Percentiles rank a stretch among this genome's conserved stretches.
Evolutionary conservation across 352 stramenopile genomes (phyloP).

Genomic region (Nothophytophthora sp.): DNA sequence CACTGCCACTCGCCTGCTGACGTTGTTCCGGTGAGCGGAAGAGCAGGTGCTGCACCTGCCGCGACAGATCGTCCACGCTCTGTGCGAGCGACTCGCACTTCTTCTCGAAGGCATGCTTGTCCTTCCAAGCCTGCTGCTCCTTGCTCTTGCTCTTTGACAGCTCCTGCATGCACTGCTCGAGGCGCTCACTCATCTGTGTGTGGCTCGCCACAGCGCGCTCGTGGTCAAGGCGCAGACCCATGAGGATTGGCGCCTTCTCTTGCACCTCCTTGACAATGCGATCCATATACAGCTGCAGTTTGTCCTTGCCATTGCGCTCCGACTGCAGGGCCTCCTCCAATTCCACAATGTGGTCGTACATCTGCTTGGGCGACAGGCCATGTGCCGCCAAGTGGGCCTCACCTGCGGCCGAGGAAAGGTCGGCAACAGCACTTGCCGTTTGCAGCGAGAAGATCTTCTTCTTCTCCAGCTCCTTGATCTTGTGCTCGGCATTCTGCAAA

Average conservation of each 20-base stretch:
- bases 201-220: conserved; percentile 87
- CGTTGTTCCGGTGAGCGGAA: conserved; percentile 72
- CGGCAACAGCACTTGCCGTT: conserved; percentile 47
- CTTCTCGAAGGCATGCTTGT: conserved; percentile 65
- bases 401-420: conserved; percentile 60
- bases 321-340: conserved; percentile 82
- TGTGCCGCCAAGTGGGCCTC: conserved; percentile 68
- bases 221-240: conserved; percentile 89
- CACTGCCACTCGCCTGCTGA: conserved; percentile 7
- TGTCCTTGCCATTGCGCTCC: conserved; percentile 84
- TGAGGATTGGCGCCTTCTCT: conserved; percentile 90
- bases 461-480: conserved; percentile 59
- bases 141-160: conserved; percentile 72
- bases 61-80: conserved; percentile 90
- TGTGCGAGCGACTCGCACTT: conserved; percentile 76
- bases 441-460: conserved; percentile 63
- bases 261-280: conserved; percentile 93
- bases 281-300: conserved; percentile 90
- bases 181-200: conserved; percentile 66
- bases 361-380: conserved; percentile 83
- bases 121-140: conserved; percentile 62
- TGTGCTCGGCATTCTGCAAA: conserved; percentile 50
- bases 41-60: conserved; percentile 91
- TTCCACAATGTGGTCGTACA: conserved; percentile 90
- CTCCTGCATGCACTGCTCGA: conserved; percentile 67